Percentiles rank a stretch among this genome's conserved stretches.
Evolutionary conservation across 805 yeast species (phyloP).

Genomic region (Barnettozyma sp.): DNA sequence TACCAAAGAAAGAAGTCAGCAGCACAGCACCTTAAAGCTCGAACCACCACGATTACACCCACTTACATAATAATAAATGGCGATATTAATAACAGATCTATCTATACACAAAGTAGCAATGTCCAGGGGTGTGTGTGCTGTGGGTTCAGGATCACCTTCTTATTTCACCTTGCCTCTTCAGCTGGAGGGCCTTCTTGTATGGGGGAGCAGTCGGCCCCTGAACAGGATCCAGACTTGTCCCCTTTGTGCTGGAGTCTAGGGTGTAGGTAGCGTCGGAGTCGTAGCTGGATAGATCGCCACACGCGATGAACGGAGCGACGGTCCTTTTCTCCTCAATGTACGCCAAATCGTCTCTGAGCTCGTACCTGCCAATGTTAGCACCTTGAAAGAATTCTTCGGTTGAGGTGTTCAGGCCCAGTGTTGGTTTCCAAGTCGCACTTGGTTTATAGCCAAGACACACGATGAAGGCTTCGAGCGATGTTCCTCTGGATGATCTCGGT

Average conservation of each 20-base stretch:
- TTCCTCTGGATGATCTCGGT: constrained; percentile 92
- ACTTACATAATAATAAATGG: too few species aligned
- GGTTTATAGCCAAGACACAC: constrained; percentile 89
- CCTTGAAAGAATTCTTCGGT: constrained; percentile 81
- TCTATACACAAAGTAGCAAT: too few species aligned
- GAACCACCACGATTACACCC: too few species aligned
- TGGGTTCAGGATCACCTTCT: constrained; percentile 21
- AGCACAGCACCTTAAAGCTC: too few species aligned
- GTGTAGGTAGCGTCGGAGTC: constrained; percentile 95
- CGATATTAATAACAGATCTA: too few species aligned
- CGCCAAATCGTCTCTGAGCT: constrained; percentile 39
- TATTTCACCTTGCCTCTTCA: constrained; percentile 69
- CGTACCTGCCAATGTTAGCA: constrained; percentile 47
- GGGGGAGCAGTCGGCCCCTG: constrained; percentile 97
- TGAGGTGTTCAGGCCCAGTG: constrained; percentile 45
- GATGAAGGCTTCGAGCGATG: constrained; percentile 88
- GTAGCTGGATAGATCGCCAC: constrained; percentile 83
- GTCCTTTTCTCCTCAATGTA: constrained; percentile 55
- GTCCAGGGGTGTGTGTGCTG: background rate
- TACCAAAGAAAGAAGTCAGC: too few species aligned
- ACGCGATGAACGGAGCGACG: constrained; percentile 89
- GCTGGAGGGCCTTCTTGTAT: constrained; percentile 82
- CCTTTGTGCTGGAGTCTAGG: constrained; percentile 26
- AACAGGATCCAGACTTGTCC: constrained; percentile 73
- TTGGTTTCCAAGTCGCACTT: constrained; percentile 77